These are phyloP conservation scores for Colletotrichum cuscutae DNA, from an alignment of 2,329 filamentous ascomycete species.

Conservation along the genomic window DNA sequence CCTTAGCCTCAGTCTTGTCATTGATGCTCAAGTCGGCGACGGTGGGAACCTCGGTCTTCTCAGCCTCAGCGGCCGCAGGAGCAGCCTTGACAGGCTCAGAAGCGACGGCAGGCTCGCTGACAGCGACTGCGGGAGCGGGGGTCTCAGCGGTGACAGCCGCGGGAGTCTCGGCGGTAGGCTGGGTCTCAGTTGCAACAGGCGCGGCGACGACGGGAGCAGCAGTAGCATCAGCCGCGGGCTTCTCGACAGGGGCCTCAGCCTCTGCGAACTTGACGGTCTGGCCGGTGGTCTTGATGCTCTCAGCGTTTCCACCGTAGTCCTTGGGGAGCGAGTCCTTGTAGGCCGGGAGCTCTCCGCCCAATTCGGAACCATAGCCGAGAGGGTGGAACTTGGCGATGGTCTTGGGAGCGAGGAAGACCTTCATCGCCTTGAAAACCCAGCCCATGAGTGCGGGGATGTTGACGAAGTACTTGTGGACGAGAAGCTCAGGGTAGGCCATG, in stretches of 20 bases:
- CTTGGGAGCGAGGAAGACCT: conserved; percentile 77
- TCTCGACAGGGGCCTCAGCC: conserved; percentile 13
- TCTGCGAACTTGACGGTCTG: conserved; percentile 44
- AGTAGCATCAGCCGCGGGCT: conserved; percentile 27
- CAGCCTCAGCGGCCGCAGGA: conserved; percentile 12
- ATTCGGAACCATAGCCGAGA: conserved; percentile 76
- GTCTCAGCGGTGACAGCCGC: conserved; percentile 36
- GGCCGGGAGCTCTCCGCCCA: conserved; percentile 68
- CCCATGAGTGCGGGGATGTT: conserved; percentile 94
- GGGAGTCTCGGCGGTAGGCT: conserved; percentile 21
- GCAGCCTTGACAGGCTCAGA: conserved; percentile 12
- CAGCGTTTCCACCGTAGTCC: conserved; percentile 81
- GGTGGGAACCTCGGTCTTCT: conserved; percentile 30
- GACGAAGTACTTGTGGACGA: conserved; percentile 91
- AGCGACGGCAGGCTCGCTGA: neutral
- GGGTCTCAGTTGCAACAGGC: conserved; percentile 5
- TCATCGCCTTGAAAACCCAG: conserved; percentile 82
- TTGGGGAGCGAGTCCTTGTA: conserved; percentile 75
- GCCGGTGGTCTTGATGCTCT: conserved; percentile 49
- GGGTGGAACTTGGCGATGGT: conserved; percentile 85
- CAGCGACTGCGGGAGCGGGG: conserved; percentile 4
- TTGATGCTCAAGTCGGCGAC: conserved; percentile 28
- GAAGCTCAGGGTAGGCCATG: conserved; percentile 87
- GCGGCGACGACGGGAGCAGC: conserved; percentile 22
- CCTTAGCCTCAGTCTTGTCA: conserved; percentile 18